Conservation (phyloP, 306 rosid species). For the Carpinus viminea region DNA sequence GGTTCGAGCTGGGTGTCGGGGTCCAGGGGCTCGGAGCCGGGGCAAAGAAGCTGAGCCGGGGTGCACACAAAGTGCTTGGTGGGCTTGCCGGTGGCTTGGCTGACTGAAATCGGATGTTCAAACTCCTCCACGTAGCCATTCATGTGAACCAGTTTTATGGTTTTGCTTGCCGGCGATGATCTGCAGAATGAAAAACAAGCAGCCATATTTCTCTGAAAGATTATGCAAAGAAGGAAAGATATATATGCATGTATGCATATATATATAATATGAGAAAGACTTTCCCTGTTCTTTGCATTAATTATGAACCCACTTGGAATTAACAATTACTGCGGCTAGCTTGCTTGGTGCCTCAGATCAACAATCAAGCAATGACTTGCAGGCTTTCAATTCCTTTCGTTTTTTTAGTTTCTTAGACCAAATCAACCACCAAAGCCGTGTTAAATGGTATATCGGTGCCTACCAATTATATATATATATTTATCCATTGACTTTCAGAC, state of each 20-base stretch:
- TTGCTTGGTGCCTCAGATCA: neutral
- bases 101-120: constrained; percentile 48
- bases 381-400: neutral
- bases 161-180: constrained; percentile 21
- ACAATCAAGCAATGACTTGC: neutral
- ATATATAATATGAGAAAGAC: too few species aligned
- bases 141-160: constrained; percentile 63
- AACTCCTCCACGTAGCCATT: constrained; percentile 68
- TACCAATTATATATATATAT: too few species aligned
- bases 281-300: neutral
- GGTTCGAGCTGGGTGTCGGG: constrained; percentile 53
- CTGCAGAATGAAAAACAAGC: constrained; percentile 47
- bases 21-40: constrained; percentile 43
- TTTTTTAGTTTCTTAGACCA: neutral
- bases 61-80: constrained; percentile 66
- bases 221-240: neutral
- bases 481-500: too few species aligned
- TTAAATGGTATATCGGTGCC: neutral
- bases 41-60: constrained; percentile 55
- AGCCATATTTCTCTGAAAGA: constrained; percentile 51
- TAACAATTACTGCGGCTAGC: neutral
- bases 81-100: constrained; percentile 48
- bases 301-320: neutral
- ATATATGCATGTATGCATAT: too few species aligned
- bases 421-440: neutral